These are phyloP conservation scores for Claviceps purpurea DNA, from an alignment of 2,329 filamentous ascomycete species.

Conservation along the genomic window DNA sequence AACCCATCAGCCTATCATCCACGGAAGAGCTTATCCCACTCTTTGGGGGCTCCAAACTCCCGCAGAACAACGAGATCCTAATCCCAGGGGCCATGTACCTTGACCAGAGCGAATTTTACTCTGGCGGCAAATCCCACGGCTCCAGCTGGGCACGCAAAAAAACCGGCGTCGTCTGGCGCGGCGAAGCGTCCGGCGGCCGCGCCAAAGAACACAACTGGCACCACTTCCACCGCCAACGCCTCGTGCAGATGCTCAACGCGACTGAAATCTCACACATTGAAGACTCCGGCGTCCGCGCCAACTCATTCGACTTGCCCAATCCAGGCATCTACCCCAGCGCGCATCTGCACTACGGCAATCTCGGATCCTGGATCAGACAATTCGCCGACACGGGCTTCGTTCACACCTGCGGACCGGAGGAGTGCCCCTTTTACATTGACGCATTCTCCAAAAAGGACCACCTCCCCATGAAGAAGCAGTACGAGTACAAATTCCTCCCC, in stretches of 20 bases:
- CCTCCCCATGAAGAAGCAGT: constrained; percentile 34
- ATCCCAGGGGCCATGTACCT: constrained; percentile 55
- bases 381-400: constrained; percentile 33
- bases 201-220: constrained; percentile 44
- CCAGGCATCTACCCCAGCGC: constrained; percentile 28
- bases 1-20: constrained; percentile 35
- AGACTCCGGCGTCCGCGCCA: constrained; percentile 21
- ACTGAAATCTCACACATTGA: constrained; percentile 40
- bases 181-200: constrained; percentile 48
- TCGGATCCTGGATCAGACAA: constrained; percentile 28
- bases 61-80: constrained; percentile 49
- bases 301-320: constrained; percentile 35
- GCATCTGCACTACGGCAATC: constrained; percentile 15
- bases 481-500: constrained; percentile 49
- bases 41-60: constrained; percentile 49
- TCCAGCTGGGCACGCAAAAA: constrained; percentile 44
- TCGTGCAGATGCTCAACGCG: constrained; percentile 55
- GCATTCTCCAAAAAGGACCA: constrained; percentile 19
- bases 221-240: constrained; percentile 58
- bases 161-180: constrained; percentile 47
- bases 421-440: constrained; percentile 26
- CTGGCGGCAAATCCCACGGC: constrained; percentile 41
- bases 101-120: constrained; percentile 42
- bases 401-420: constrained; percentile 22
- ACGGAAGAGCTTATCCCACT: constrained; percentile 44